These are phyloP conservation scores for Isoetes engelmannii DNA, from an alignment of 83 land plant species.

Conservation along the genomic window DNA sequence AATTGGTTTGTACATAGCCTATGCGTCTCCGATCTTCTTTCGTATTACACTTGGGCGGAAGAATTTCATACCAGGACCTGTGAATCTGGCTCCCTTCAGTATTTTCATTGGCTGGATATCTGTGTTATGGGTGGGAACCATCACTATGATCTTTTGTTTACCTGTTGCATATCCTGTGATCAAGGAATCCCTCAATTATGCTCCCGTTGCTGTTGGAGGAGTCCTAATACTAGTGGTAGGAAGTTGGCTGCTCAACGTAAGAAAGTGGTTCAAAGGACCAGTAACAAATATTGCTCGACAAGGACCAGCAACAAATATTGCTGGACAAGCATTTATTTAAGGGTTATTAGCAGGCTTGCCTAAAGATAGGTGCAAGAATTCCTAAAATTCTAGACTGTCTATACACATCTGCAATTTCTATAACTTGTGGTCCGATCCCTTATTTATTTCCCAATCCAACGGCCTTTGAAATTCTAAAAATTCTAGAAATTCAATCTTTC, in stretches of 20 bases:
- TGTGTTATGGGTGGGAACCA: constrained; percentile 78
- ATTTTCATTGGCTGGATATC: constrained; percentile 80
- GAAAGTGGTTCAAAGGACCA: constrained; percentile 84
- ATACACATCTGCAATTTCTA: too few relatives aligned
- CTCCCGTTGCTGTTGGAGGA: constrained; percentile 93
- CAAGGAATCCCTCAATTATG: constrained; percentile 60
- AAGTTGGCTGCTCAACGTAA: constrained; percentile 61
- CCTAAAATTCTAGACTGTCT: too few relatives aligned
- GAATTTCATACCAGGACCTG: constrained; percentile 66
- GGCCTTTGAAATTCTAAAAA: too few relatives aligned
- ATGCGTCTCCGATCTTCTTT: constrained; percentile 75
- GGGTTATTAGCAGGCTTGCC: too few relatives aligned
- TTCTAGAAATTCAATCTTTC: too few relatives aligned
- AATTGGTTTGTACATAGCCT: constrained; percentile 81
- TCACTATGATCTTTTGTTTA: constrained; percentile 77
- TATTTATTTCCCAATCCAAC: too few relatives aligned
- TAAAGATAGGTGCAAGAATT: too few relatives aligned
- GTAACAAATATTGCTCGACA: constrained; percentile 35
- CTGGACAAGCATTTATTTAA: too few relatives aligned
- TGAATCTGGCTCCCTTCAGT: constrained; percentile 61
- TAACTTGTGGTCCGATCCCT: too few relatives aligned
- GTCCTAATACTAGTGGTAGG: constrained; percentile 39
- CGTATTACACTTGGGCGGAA: constrained; percentile 45
- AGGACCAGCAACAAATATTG: too few relatives aligned
- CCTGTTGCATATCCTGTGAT: constrained; percentile 75